Evolutionary conservation across 73 alveolate species (phyloP).

Genomic region (Paraurostyla sp.): DNA sequence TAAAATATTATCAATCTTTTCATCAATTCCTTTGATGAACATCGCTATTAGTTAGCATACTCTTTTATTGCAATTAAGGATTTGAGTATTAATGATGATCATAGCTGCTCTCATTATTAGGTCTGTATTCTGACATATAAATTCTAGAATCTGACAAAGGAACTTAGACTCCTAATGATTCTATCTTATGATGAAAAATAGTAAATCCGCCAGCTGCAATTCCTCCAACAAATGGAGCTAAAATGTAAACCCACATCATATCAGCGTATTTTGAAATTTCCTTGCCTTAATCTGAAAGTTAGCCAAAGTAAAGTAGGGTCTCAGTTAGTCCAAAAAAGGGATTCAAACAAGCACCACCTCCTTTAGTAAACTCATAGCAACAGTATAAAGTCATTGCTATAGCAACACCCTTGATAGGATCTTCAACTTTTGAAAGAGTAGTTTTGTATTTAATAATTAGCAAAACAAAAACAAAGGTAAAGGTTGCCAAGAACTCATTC

Average conservation of each 20-base stretch:
- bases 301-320: not conserved
- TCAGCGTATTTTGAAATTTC: not conserved
- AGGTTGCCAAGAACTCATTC: not conserved
- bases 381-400: not conserved
- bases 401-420: conserved; percentile 31
- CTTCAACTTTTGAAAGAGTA: not conserved
- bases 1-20: no score
- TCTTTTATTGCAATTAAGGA: no score
- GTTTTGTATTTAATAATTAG: conserved; percentile 9
- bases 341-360: conserved; percentile 22
- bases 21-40: no score
- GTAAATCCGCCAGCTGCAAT: conserved; percentile 23
- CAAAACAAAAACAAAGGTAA: conserved; percentile 7
- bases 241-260: conserved; percentile 19
- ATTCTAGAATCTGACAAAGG: conserved; percentile 23
- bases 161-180: conserved; percentile 14
- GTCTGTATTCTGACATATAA: not conserved
- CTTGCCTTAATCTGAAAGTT: not conserved
- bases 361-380: conserved; percentile 5
- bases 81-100: not conserved
- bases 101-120: not conserved
- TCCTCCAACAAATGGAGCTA: conserved; percentile 34
- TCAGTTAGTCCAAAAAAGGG: conserved; percentile 39
- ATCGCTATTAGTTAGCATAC: no score
- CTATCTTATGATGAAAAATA: conserved; percentile 13